These are phyloP conservation scores for Gynochthodes officinalis DNA, from an alignment of 257 asterid genomes.

Conservation along the genomic window DNA sequence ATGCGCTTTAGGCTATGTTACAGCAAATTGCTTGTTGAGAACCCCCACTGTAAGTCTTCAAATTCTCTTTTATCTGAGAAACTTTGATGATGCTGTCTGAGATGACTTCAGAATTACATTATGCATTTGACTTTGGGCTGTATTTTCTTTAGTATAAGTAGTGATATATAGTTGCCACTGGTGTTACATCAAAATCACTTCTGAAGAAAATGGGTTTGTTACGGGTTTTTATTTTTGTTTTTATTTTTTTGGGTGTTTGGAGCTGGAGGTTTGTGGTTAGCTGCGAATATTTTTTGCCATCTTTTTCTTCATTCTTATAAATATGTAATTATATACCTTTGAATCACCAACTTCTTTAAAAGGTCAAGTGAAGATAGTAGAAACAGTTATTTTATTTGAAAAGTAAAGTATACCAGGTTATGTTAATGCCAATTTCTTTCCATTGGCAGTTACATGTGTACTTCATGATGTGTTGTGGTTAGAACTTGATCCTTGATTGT, in stretches of 20 bases:
- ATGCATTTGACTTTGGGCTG: not conserved
- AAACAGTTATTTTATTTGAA: not conserved
- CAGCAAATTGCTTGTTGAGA: slow-evolving; percentile 76
- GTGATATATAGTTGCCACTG: not conserved
- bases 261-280: not conserved
- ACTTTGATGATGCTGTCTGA: not conserved
- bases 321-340: not conserved
- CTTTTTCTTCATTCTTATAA: not conserved
- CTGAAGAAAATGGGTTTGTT: not conserved
- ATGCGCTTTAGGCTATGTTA: slow-evolving; percentile 81
- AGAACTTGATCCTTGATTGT: not conserved
- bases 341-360: not conserved
- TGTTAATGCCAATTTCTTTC: not conserved
- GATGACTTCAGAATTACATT: not conserved
- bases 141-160: not conserved
- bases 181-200: not conserved
- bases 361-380: not conserved
- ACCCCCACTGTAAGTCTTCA: slow-evolving; percentile 69
- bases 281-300: not conserved
- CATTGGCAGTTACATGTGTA: not conserved
- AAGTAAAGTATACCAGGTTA: not conserved
- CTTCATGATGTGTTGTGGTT: not conserved
- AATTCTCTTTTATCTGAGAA: not conserved
- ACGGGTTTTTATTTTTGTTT: not conserved
- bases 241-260: not conserved